phyloP scores from a whole-genome alignment of 768 basidiomycete species.

The Gymnopilus dilepis region DNA sequence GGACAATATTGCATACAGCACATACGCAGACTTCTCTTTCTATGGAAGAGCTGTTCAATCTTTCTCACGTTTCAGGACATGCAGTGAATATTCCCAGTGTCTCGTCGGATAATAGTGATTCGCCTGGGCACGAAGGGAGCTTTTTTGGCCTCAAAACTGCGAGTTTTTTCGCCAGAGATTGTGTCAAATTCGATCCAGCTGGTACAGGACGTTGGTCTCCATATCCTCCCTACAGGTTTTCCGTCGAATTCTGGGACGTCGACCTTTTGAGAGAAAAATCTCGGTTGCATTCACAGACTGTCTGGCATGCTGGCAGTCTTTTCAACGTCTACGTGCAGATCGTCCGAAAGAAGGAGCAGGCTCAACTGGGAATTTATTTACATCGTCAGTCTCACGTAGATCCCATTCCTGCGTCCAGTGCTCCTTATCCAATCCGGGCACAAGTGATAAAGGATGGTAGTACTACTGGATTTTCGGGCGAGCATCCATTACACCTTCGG shows the following conservation, averaged over 20 bases:
- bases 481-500: constrained; percentile 23
- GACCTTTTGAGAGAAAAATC: constrained; percentile 84
- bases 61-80: constrained; percentile 35
- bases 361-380: constrained; percentile 87
- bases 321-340: constrained; percentile 92
- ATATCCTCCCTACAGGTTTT: constrained; percentile 84
- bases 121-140: constrained; percentile 50
- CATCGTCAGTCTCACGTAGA: constrained; percentile 86
- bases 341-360: constrained; percentile 75
- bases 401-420: constrained; percentile 74
- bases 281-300: constrained; percentile 80
- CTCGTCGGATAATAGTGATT: constrained; percentile 15
- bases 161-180: constrained; percentile 45
- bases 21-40: constrained; percentile 42
- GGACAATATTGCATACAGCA: constrained; percentile 46
- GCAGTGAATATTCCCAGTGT: constrained; percentile 9
- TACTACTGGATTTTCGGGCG: constrained; percentile 7
- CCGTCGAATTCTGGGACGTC: constrained; percentile 91
- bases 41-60: constrained; percentile 75
- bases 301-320: constrained; percentile 89
- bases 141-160: constrained; percentile 68
- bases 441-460: constrained; percentile 12
- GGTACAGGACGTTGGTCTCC: constrained; percentile 64
- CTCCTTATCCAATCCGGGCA: constrained; percentile 40
- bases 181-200: constrained; percentile 46